Conservation (phyloP, 768 basidiomycete genomes). For the Dentipellis fragilis region DNA sequence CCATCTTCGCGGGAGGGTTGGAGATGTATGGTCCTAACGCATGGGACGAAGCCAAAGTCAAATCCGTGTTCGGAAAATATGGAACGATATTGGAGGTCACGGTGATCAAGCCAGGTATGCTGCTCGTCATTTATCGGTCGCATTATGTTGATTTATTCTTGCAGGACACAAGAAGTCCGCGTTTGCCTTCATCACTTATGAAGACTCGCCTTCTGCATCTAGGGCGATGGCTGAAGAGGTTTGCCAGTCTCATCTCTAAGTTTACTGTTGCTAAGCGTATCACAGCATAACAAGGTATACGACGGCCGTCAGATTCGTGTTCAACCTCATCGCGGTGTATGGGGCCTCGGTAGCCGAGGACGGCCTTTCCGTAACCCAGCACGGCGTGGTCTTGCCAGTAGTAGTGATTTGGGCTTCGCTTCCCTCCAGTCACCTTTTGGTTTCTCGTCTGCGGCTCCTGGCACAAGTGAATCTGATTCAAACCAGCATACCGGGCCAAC, state of each 20-base stretch:
- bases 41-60: conserved; percentile 62
- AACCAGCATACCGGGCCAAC: background rate
- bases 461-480: background rate
- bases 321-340: conserved; percentile 25
- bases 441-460: too few relatives aligned
- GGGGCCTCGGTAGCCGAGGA: background rate
- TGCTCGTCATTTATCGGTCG: background rate
- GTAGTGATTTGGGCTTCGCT: background rate
- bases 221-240: conserved; percentile 62
- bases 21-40: conserved; percentile 50
- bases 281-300: conserved; percentile 60
- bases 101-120: conserved; percentile 54
- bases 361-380: background rate
- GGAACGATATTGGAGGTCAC: conserved; percentile 57
- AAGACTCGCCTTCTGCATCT: conserved; percentile 51
- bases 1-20: conserved; percentile 71
- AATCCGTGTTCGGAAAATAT: conserved; percentile 49
- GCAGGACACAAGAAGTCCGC: conserved; percentile 55
- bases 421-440: too few relatives aligned
- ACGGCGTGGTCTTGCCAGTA: background rate
- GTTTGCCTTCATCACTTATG: conserved; percentile 73
- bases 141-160: background rate
- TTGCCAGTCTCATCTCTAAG: background rate
- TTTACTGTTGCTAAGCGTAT: conserved; percentile 5
- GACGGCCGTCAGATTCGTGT: conserved; percentile 68